Evolutionary conservation across 2,329 filamentous ascomycete species (phyloP).

Genomic region (Aspergillus ochraceoroseus): DNA sequence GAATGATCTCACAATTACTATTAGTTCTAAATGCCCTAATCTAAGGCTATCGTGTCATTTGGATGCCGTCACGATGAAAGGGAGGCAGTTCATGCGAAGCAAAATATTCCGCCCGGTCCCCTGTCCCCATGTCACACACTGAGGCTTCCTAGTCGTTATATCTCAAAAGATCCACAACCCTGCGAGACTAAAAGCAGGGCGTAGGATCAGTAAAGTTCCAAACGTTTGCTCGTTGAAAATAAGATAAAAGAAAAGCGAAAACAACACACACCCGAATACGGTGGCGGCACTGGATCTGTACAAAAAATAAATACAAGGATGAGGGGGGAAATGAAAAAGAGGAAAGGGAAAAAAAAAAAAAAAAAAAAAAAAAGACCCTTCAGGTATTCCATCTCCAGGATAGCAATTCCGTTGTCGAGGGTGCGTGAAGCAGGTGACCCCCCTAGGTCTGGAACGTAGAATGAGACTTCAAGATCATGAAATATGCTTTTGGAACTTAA

Average conservation of each 20-base stretch:
- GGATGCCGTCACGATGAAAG: slow-evolving; percentile 7
- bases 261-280: slow-evolving; percentile 7
- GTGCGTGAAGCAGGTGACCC: slow-evolving; percentile 9
- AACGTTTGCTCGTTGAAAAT: too few relatives aligned
- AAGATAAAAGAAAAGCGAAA: slow-evolving; percentile 4
- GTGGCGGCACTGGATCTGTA: slow-evolving; percentile 4
- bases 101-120: slow-evolving; percentile 15
- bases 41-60: slow-evolving; percentile 21
- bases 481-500: slow-evolving; percentile 2
- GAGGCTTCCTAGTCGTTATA: slow-evolving; percentile 8
- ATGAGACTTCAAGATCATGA: slow-evolving; percentile 2
- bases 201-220: too few relatives aligned
- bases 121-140: slow-evolving; percentile 23
- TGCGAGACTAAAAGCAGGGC: neutral
- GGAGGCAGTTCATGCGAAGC: slow-evolving; percentile 1
- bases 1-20: slow-evolving; percentile 19
- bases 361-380: slow-evolving; percentile 13
- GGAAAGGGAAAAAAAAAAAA: slow-evolving; percentile 12
- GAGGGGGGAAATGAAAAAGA: slow-evolving; percentile 13
- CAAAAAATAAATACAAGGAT: slow-evolving; percentile 17
- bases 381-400: slow-evolving; percentile 26
- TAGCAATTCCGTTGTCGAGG: slow-evolving; percentile 17
- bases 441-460: neutral
- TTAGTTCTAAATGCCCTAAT: slow-evolving; percentile 23
- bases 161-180: slow-evolving; percentile 1